These are phyloP conservation scores for Helianthus annuus DNA, from an alignment of 129 eudicot genomes.

Conservation along the genomic window HanXRQr2.0-SUNRISE NC_035435.2:150881592-150882091, in stretches of 20 bases:
- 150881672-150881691: not conserved
- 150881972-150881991: too few species aligned
- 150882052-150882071: too few species aligned
- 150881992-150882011: too few species aligned
- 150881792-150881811: not conserved
- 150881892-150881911: not conserved
- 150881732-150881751: not conserved
- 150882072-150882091: too few species aligned
- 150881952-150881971: too few species aligned
- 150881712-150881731: not conserved
- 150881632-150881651: not conserved
- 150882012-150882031: too few species aligned
- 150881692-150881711: not conserved
- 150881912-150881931: not conserved
- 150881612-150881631: conserved; percentile 10
- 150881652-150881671: not conserved
- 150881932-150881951: too few species aligned
- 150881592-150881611: conserved; percentile 16
- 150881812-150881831: not conserved
- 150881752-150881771: too few species aligned
- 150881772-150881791: not conserved
- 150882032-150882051: too few species aligned
- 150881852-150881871: not conserved
- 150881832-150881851: not conserved
- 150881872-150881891: not conserved